These are phyloP conservation scores for Malus sieversii DNA, from an alignment of 306 rosid species.

Conservation along the genomic window DNA sequence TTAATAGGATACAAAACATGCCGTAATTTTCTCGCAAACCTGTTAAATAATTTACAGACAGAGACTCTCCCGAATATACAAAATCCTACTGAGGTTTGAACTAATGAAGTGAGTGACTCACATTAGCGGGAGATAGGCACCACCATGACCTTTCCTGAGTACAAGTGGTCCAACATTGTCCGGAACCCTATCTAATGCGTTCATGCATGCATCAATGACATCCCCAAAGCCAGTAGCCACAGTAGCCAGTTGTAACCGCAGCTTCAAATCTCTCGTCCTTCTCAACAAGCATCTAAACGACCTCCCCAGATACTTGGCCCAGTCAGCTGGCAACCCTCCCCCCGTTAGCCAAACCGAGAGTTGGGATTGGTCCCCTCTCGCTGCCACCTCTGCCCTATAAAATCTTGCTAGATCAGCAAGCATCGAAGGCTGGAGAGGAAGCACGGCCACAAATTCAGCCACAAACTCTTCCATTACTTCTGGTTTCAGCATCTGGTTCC, in stretches of 20 bases:
- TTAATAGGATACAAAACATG: too few species aligned
- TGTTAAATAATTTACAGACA: constrained; percentile 2
- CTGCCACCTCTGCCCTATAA: constrained; percentile 84
- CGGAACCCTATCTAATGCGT: constrained; percentile 71
- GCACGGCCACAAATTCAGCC: constrained; percentile 85
- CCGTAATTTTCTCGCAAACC: not conserved
- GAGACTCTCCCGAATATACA: constrained; percentile 2
- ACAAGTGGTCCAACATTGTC: constrained; percentile 82
- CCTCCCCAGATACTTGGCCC: constrained; percentile 91
- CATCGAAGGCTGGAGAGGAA: constrained; percentile 89
- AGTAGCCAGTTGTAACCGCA: constrained; percentile 63
- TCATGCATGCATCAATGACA: constrained; percentile 44
- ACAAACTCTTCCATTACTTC: constrained; percentile 89
- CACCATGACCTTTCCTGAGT: constrained; percentile 90
- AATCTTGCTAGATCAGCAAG: constrained; percentile 73
- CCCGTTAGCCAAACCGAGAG: constrained; percentile 97
- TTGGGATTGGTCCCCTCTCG: constrained; percentile 95
- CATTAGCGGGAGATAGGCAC: constrained; percentile 92
- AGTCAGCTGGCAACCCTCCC: constrained; percentile 94
- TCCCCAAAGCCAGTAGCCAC: constrained; percentile 83
- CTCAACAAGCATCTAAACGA: constrained; percentile 83
- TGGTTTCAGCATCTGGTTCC: constrained; percentile 98
- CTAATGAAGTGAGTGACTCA: constrained; percentile 21
- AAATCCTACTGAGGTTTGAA: not conserved
- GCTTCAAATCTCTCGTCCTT: constrained; percentile 79